Conservation (phyloP, 148 eudicot genomes). For the Rhododendron griersonianum region DNA sequence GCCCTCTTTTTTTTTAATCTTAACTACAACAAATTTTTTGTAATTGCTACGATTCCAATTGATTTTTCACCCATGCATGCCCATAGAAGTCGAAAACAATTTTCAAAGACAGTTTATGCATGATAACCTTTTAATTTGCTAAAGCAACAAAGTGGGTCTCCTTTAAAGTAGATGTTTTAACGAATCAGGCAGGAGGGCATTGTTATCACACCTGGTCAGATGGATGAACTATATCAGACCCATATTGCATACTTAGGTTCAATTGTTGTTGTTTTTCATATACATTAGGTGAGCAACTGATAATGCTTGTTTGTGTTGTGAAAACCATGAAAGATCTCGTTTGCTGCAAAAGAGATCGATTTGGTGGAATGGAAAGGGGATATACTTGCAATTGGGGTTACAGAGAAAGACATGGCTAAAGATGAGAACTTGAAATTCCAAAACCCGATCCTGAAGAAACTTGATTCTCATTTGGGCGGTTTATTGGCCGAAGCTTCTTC, state of each 20-base stretch:
- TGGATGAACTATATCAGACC: background rate
- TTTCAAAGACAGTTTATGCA: background rate
- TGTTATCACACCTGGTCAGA: background rate
- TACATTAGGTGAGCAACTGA: background rate
- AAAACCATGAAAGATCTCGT: slow-evolving; percentile 44
- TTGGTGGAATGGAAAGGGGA: slow-evolving; percentile 92
- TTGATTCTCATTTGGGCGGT: slow-evolving; percentile 70
- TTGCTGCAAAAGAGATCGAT: slow-evolving; percentile 81
- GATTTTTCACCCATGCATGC: no score
- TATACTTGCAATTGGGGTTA: slow-evolving; percentile 80
- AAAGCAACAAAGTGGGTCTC: background rate
- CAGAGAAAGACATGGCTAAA: slow-evolving; percentile 80
- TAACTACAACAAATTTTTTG: background rate
- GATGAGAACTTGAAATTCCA: slow-evolving; percentile 61
- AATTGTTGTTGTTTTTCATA: background rate
- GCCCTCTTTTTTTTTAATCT: no score
- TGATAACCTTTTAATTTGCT: background rate
- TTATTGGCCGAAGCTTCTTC: slow-evolving; percentile 65
- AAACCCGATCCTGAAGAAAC: slow-evolving; percentile 52
- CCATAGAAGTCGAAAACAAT: background rate
- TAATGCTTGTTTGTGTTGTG: slow-evolving; percentile 16
- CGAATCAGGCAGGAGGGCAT: background rate
- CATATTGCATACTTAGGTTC: background rate
- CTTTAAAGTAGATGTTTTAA: background rate
- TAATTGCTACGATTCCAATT: background rate